Evolutionary conservation across 2,329 filamentous ascomycete genomes (phyloP), one percentile per base, ranked within the genome.

Genomic region (Neoarthrinium moseri): DNA sequence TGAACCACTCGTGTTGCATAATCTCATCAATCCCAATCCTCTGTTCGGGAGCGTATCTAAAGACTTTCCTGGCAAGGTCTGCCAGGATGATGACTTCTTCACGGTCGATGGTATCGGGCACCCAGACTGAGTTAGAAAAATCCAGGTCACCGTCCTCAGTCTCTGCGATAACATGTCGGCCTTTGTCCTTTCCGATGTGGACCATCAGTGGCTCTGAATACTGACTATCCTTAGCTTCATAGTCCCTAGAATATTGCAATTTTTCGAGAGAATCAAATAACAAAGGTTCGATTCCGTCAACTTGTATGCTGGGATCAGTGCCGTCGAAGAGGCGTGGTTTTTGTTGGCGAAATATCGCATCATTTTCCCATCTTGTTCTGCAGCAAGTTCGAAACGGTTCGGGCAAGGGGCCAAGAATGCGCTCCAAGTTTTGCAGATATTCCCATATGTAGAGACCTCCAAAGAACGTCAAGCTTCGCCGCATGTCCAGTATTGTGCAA

Each of bases 1-100:
- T 24, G 44, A 46, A 46, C 44, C 44, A 46, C n/a, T 34, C 36
- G 8, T 46, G 44, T 8, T 20, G 15, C 15, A 26, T 15, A 4
- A 46, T 26, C 13, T 34, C 26, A 3, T 26, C 8, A 1, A 41
- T 34, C n/a, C 15, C 22, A 23, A 46, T 46, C n/a, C 44, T 32
- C 20, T 39, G 27, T 2, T 34, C 24, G 1, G 26, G 44, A n/a
- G 39, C 17, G 30, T 46, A 41, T 23, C 20, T 40, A 6, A 46
- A 32, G 12, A 34, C 29, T 27, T 34, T 41, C 11, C 11, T 5
- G 21, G 20, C 15, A n/a, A 46, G 36, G 7, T 41, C 36, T n/a
- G 44, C 35, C 7, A 46, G 44, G 10, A 24, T 20, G 21, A 15
- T 21, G 3, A 46, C 36, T 20, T 46, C 44, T 5, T 30, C 17